Percentiles rank a stretch among this genome's conserved stretches.
Evolutionary conservation across 139 green algal genomes (phyloP).

Genomic region (Chlamydomonas sp.): DNA sequence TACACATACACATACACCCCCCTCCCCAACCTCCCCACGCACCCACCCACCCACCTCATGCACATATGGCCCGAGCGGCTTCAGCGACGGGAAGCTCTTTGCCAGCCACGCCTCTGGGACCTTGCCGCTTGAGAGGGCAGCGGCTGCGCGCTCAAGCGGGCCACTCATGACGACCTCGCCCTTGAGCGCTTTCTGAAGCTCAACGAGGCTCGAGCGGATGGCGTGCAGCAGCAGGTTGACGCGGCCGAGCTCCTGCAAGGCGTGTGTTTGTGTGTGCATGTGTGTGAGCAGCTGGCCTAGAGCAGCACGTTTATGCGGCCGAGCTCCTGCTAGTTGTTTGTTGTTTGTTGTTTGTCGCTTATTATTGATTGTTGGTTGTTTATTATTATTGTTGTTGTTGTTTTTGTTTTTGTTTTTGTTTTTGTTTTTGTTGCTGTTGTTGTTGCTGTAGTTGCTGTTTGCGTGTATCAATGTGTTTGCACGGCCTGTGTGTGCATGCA

Average conservation of each 20-base stretch:
- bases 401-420: no score
- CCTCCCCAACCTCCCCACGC: no score
- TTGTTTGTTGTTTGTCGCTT: no score
- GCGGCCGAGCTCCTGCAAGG: constrained; percentile 57
- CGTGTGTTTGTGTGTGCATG: neutral
- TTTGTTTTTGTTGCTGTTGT: no score
- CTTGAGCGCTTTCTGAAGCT: constrained; percentile 55
- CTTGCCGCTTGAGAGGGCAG: constrained; percentile 46
- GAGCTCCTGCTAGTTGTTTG: no score
- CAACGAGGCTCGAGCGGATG: constrained; percentile 49
- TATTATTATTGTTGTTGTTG: no score
- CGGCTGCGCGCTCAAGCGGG: constrained; percentile 49
- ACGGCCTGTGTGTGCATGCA: constrained; percentile 20
- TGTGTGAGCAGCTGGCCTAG: no score
- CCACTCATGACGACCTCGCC: constrained; percentile 64
- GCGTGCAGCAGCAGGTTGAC: constrained; percentile 58
- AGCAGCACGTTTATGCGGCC: no score
- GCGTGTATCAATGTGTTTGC: neutral
- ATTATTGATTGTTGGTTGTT: no score
- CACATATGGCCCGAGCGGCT: constrained; percentile 65
- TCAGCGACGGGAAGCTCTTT: constrained; percentile 61
- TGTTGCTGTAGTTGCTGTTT: neutral
- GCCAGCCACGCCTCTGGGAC: constrained; percentile 64
- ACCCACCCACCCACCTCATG: no score
- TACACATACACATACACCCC: no score